These are phyloP conservation scores for Cladosporium sp. DNA, from an alignment of 2,329 filamentous ascomycete genomes.

Conservation along the genomic window DNA sequence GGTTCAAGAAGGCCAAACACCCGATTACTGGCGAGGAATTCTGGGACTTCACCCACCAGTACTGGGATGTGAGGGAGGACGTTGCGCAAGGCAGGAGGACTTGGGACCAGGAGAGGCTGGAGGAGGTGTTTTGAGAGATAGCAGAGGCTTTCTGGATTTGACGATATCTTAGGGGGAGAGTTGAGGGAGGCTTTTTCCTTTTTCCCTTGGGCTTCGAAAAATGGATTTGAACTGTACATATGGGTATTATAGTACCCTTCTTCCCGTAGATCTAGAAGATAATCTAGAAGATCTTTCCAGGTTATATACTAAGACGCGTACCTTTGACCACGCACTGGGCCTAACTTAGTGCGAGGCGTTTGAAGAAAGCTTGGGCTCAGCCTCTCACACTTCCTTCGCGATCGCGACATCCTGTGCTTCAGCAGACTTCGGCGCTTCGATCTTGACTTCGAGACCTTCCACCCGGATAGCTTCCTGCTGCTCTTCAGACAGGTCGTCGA, in stretches of 20 bases:
- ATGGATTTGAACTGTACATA: no score
- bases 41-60: conserved; percentile 83
- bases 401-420: neutral
- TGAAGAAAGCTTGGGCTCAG: no score
- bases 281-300: no score
- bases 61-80: conserved; percentile 70
- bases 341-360: no score
- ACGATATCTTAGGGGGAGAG: neutral
- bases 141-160: neutral
- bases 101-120: conserved; percentile 60
- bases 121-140: conserved; percentile 57
- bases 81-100: conserved; percentile 55
- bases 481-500: conserved; percentile 21
- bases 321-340: no score
- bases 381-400: neutral
- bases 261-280: no score
- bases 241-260: no score
- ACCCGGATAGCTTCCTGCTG: conserved; percentile 23
- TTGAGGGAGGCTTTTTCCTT: neutral
- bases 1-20: conserved; percentile 71
- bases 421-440: neutral
- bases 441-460: conserved; percentile 19
- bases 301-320: no score
- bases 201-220: neutral
- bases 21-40: conserved; percentile 79